Conservation (phyloP, 2,329 filamentous ascomycete species). For the Ceratocystis smalleyi region DNA sequence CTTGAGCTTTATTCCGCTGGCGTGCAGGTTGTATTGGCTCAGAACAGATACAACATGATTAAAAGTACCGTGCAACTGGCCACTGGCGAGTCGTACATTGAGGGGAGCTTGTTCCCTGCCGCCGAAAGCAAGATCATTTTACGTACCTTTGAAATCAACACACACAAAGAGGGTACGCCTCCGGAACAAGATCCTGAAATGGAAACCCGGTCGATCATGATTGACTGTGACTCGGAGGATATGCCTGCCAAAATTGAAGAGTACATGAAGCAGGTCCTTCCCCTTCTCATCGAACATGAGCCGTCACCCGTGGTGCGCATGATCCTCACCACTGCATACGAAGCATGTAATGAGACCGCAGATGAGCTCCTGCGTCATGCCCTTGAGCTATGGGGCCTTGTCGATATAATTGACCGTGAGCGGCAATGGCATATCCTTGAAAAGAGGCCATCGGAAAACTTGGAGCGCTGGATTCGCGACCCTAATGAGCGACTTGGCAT, state of each 20-base stretch:
- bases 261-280: constrained; percentile 44
- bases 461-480: constrained; percentile 35
- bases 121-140: constrained; percentile 23
- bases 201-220: constrained; percentile 33
- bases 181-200: constrained; percentile 23
- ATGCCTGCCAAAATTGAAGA: constrained; percentile 42
- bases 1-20: constrained; percentile 49
- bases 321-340: constrained; percentile 38
- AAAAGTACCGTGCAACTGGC: constrained; percentile 36
- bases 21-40: constrained; percentile 46
- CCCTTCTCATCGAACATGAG: constrained; percentile 43
- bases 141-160: constrained; percentile 22
- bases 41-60: constrained; percentile 41
- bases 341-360: constrained; percentile 30
- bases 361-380: constrained; percentile 42
- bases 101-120: constrained; percentile 45
- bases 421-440: constrained; percentile 44
- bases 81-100: constrained; percentile 35
- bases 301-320: constrained; percentile 44
- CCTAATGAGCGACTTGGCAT: constrained; percentile 33
- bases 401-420: constrained; percentile 50
- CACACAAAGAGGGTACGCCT: constrained; percentile 22
- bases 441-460: constrained; percentile 29
- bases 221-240: constrained; percentile 46
- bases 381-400: constrained; percentile 48